Conservation (phyloP, 345 rosid genomes). For the Gossypium sturtianum region DNA sequence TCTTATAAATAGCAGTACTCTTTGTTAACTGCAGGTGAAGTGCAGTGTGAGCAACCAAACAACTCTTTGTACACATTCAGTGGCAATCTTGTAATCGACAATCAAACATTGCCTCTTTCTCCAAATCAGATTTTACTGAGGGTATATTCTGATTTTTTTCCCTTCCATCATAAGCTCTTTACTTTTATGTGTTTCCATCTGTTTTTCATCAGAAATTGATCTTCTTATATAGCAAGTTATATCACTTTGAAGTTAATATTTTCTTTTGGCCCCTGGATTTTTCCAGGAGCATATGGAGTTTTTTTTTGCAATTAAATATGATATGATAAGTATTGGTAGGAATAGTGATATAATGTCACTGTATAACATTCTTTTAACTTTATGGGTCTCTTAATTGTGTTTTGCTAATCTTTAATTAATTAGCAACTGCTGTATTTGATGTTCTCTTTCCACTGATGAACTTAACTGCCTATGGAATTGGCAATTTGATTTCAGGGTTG, state of each 20-base stretch:
- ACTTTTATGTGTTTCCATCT: constrained; percentile 1
- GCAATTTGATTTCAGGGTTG: constrained; percentile 66
- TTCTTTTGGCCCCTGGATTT: neutral
- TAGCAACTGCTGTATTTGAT: neutral
- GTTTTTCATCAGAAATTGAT: neutral
- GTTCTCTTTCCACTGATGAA: constrained; percentile 1
- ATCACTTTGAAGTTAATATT: neutral
- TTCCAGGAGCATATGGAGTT: neutral
- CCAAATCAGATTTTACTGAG: constrained; percentile 92
- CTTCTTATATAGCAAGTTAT: neutral
- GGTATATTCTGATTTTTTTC: constrained; percentile 43
- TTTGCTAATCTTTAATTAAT: neutral
- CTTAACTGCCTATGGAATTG: neutral
- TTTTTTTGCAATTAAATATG: neutral
- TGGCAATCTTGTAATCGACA: constrained; percentile 84
- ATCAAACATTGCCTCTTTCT: constrained; percentile 86
- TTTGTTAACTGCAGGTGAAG: constrained; percentile 69
- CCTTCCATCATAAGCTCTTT: constrained; percentile 1
- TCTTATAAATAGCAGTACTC: constrained; percentile 8
- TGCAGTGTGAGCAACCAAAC: constrained; percentile 99
- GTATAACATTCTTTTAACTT: neutral
- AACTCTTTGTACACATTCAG: constrained; percentile 97
- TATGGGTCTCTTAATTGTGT: neutral
- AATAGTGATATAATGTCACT: neutral
- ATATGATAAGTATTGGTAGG: neutral